Evolutionary conservation across 257 asterid species (phyloP), one percentile per base, ranked within the genome.

Genomic region (Fraxinus cuspidata): DNA sequence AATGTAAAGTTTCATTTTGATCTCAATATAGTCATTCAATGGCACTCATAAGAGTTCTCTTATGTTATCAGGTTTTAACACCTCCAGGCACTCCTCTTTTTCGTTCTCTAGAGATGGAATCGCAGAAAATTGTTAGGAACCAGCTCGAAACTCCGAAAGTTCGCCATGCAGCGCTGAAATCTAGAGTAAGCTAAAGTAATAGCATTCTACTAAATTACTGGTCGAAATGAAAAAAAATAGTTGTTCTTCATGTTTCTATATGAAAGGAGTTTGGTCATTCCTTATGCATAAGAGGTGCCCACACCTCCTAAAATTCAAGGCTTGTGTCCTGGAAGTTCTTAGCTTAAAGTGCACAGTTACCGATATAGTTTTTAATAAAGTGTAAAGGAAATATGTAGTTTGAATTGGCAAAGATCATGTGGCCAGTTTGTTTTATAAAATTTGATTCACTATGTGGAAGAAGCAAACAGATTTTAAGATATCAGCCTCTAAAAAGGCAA

Each of bases 31-130:
- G n/a, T n/a, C n/a, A n/a, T n/a, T n/a, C n/a, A n/a, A n/a, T n/a
- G n/a, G n/a, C n/a, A n/a, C n/a, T n/a, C n/a, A n/a, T n/a, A n/a
- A n/a, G n/a, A n/a, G n/a, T n/a, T n/a, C n/a, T n/a, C n/a, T n/a
- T n/a, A n/a, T n/a, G n/a, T n/a, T n/a, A n/a, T n/a, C n/a, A n/a
- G n/a, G n/a, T n/a, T n/a, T n/a, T n/a, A n/a, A n/a, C n/a, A n/a
- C n/a, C n/a, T n/a, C n/a, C n/a, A n/a, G n/a, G n/a, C n/a, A n/a
- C 78, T 73, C 78, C 78, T 66, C 79, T 79, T 69, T 79, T 79
- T 73, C 83, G 75, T 34, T 73, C n/a, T n/a, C n/a, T n/a, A 28
- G 79, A 79, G 74, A 79, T 44, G 74, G 74, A 79, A 47, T 73
- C 70, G 9, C 82, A 42, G 19, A 64, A 32, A 44, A 72, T 69